These are phyloP conservation scores for Backusella morwellensis DNA, from an alignment of 192 early-diverging fungal species.

Conservation along the genomic window DNA sequence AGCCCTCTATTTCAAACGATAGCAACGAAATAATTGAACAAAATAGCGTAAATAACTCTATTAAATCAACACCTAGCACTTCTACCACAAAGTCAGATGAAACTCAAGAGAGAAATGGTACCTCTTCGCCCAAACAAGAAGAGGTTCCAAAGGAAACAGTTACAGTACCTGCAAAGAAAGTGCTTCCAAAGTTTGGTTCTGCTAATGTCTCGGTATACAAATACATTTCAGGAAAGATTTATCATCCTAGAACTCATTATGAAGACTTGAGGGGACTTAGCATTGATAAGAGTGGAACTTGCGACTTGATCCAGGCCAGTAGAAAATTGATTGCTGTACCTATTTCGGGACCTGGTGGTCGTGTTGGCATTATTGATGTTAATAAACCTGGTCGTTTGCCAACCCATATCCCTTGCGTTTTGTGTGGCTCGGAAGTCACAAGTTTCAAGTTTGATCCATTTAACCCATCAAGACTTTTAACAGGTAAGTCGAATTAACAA, in stretches of 20 bases:
- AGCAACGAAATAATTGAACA: not conserved
- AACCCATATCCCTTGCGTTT: conserved; percentile 51
- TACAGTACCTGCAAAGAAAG: not conserved
- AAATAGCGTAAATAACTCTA: not conserved
- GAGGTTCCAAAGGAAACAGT: not conserved
- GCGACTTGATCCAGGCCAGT: conserved; percentile 59
- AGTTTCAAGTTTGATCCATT: conserved; percentile 79
- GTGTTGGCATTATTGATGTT: conserved; percentile 66
- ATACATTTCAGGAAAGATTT: conserved; percentile 56
- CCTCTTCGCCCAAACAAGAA: not conserved
- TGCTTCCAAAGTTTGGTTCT: conserved; percentile 41
- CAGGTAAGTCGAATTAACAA: conserved; percentile 21
- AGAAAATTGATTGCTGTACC: conserved; percentile 67
- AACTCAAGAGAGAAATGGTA: not conserved
- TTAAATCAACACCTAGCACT: not conserved
- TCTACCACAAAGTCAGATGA: not conserved
- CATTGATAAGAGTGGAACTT: conserved; percentile 50
- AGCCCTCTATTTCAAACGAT: not conserved
- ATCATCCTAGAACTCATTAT: conserved; percentile 63
- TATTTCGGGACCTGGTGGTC: conserved; percentile 75
- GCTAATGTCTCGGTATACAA: conserved; percentile 51
- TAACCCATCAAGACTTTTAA: conserved; percentile 52
- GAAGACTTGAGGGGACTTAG: conserved; percentile 59
- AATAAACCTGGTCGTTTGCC: conserved; percentile 71
- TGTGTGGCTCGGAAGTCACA: conserved; percentile 58